Conservation (phyloP, 768 basidiomycete species). For the Infundibulicybe gibba region DNA sequence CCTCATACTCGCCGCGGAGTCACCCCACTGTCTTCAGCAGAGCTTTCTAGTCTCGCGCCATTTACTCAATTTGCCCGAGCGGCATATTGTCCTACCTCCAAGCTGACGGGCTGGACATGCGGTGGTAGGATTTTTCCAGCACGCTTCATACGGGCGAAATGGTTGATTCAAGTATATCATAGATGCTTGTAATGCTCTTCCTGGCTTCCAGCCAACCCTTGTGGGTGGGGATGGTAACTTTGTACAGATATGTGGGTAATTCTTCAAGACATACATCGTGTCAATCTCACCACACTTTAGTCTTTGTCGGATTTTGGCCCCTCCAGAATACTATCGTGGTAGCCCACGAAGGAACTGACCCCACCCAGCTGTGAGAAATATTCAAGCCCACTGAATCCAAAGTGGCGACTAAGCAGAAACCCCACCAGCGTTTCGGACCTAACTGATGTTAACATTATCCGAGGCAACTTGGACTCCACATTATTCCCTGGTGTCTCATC, state of each 20-base stretch:
- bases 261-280: neutral
- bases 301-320: conserved; percentile 56
- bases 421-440: conserved; percentile 39
- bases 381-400: no score
- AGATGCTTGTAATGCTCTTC: conserved; percentile 39
- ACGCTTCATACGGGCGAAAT: neutral
- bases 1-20: conserved; percentile 11
- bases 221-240: conserved; percentile 48
- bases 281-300: conserved; percentile 18
- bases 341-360: conserved; percentile 60
- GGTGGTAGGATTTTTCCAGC: conserved; percentile 26
- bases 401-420: no score
- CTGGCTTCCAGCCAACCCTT: conserved; percentile 35
- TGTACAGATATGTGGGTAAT: conserved; percentile 41
- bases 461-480: conserved; percentile 31
- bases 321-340: conserved; percentile 48
- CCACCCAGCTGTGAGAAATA: conserved; percentile 41
- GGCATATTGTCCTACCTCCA: conserved; percentile 45
- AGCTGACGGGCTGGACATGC: conserved; percentile 37
- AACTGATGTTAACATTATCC: conserved; percentile 42
- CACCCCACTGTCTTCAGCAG: conserved; percentile 20
- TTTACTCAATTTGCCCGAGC: conserved; percentile 53
- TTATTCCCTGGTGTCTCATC: conserved; percentile 54
- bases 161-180: neutral
- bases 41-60: conserved; percentile 36